These are phyloP conservation scores for Brassica balearica DNA, from an alignment of 441 rosid species.

Conservation along the genomic window DNA sequence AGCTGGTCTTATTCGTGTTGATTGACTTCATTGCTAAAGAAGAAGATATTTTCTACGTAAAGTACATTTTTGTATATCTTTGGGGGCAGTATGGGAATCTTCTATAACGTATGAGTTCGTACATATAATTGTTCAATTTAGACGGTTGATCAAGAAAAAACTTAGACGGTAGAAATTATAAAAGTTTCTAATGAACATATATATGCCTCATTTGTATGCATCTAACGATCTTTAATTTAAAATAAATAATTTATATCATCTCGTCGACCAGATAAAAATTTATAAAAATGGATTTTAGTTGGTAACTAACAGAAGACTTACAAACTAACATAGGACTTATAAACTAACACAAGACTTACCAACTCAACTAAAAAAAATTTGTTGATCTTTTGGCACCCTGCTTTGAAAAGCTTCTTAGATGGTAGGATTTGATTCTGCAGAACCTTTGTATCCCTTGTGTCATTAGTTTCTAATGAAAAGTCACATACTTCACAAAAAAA, in stretches of 20 bases:
- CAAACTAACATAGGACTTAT: not conserved
- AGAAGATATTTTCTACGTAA: conserved; percentile 9
- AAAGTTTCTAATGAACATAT: not conserved
- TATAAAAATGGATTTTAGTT: not conserved
- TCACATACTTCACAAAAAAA: no score
- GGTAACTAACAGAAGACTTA: not conserved
- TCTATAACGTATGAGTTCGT: not conserved
- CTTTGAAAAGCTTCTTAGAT: no score
- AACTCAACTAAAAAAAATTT: no score
- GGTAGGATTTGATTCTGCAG: no score
- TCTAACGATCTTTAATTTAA: not conserved
- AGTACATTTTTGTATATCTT: conserved; percentile 32
- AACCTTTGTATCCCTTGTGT: no score
- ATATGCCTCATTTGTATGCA: conserved; percentile 2
- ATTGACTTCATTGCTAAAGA: conserved; percentile 21
- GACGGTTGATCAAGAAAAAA: not conserved
- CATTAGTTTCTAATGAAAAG: no score
- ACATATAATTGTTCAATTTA: not conserved
- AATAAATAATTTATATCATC: not conserved
- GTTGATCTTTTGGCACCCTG: no score
- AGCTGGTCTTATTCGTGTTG: conserved; percentile 9
- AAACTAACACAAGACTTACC: no score
- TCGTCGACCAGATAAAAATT: not conserved
- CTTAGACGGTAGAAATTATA: not conserved
- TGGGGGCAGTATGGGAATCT: not conserved